Evolutionary conservation across 768 basidiomycete genomes (phyloP).

Genomic region (Cystobasidium tubakii): DNA sequence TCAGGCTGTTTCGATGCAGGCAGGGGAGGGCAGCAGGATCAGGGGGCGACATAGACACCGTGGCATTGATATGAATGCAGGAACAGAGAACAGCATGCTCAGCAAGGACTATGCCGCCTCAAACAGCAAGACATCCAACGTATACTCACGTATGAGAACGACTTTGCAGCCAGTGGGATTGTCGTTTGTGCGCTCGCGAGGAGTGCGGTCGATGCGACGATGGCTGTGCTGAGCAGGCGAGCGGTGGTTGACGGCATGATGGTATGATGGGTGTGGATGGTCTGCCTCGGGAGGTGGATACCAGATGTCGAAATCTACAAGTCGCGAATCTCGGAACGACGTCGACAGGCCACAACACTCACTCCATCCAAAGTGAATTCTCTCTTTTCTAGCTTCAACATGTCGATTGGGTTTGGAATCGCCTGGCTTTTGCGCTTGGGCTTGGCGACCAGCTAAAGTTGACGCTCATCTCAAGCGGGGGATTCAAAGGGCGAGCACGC

Average conservation of each 20-base stretch:
- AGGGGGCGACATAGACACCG: not conserved
- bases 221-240: constrained; percentile 28
- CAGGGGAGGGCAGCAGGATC: not conserved
- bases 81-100: not conserved
- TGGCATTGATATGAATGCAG: not conserved
- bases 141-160: constrained; percentile 31
- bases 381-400: no score
- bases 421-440: no score
- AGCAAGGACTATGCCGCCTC: no score
- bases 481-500: no score
- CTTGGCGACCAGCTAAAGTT: no score
- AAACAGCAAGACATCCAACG: not conserved
- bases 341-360: no score
- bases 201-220: constrained; percentile 20
- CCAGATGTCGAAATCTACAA: no score
- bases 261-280: not conserved
- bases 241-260: not conserved
- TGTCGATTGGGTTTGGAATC: no score
- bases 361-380: no score
- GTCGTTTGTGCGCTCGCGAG: constrained; percentile 36
- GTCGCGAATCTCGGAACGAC: no score
- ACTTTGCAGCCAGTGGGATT: constrained; percentile 40
- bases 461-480: no score
- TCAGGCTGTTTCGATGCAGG: constrained; percentile 47
- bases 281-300: no score